These are phyloP conservation scores for Globisporangium abappressorium DNA, from an alignment of 352 stramenopile genomes.

Conservation along the genomic window DNA sequence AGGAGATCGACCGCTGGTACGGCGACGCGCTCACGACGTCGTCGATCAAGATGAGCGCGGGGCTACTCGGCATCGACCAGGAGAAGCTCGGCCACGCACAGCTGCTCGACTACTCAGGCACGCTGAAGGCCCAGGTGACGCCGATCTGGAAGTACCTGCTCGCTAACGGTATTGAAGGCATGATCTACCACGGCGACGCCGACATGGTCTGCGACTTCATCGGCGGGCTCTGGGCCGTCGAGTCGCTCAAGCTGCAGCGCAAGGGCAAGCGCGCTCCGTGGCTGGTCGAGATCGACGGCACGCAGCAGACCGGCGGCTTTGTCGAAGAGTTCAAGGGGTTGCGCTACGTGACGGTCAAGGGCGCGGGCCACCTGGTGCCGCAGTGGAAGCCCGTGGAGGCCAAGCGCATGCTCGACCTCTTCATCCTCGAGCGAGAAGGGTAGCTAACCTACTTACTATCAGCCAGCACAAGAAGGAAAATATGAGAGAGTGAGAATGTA, in stretches of 20 bases:
- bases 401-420: conserved; percentile 71
- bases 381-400: conserved; percentile 70
- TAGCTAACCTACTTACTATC: background rate
- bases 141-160: conserved; percentile 58
- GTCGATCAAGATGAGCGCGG: conserved; percentile 30
- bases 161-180: conserved; percentile 11
- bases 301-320: conserved; percentile 78
- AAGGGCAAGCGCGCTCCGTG: conserved; percentile 38
- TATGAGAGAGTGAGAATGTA: background rate
- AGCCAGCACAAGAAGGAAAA: too few relatives aligned
- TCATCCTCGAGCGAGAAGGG: conserved; percentile 41
- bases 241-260: conserved; percentile 53
- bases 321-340: conserved; percentile 78
- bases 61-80: conserved; percentile 35
- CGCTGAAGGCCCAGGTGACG: conserved; percentile 37
- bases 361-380: conserved; percentile 88
- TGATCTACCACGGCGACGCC: conserved; percentile 69
- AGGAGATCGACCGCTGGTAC: conserved; percentile 12
- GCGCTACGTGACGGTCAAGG: conserved; percentile 90
- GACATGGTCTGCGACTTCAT: conserved; percentile 73
- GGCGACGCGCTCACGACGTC: conserved; percentile 31
- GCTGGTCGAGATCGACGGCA: conserved; percentile 30
- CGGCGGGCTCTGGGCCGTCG: conserved; percentile 61
- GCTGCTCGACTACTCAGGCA: conserved; percentile 49
- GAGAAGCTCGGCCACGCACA: conserved; percentile 29